Conservation (phyloP, 2,329 filamentous ascomycete species). For the Colletotrichum incanum region DNA sequence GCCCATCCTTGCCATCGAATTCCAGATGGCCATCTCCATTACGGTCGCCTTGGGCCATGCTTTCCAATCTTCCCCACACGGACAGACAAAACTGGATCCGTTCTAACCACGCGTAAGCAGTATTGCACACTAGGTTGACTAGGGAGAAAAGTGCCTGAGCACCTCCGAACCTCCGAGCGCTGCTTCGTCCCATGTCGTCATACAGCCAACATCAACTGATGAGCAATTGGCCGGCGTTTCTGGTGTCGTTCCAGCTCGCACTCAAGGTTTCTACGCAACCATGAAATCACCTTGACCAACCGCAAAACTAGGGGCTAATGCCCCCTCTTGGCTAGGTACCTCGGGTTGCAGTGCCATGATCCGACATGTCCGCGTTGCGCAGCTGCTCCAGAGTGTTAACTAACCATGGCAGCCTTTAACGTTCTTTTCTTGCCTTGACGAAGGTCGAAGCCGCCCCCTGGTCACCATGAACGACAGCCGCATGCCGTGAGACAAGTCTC, state of each 20-base stretch:
- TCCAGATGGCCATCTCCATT: conserved; percentile 5
- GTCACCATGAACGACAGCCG: neutral
- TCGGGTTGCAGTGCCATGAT: neutral
- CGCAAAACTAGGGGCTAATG: neutral
- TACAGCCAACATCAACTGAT: neutral
- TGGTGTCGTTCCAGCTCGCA: neutral
- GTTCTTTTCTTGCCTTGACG: too few species aligned
- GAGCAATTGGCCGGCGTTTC: neutral
- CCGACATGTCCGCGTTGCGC: neutral
- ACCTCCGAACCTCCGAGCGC: conserved; percentile 25
- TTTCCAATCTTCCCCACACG: neutral
- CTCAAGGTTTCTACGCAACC: neutral
- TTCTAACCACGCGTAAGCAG: neutral
- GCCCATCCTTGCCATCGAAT: conserved; percentile 14
- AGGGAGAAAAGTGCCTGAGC: conserved; percentile 8
- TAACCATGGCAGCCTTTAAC: conserved; percentile 5
- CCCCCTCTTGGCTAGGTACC: conserved; percentile 2
- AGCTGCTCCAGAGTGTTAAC: neutral
- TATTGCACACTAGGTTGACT: neutral
- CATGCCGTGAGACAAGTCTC: conserved; percentile 12
- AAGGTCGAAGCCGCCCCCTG: neutral
- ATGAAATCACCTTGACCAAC: conserved; percentile 18
- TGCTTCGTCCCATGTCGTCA: conserved; percentile 36
- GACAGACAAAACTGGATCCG: neutral
- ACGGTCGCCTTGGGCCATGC: neutral